phyloP scores from a whole-genome alignment of 1,139 yeast species.

The Blastobotrys illinoisensis region DNA sequence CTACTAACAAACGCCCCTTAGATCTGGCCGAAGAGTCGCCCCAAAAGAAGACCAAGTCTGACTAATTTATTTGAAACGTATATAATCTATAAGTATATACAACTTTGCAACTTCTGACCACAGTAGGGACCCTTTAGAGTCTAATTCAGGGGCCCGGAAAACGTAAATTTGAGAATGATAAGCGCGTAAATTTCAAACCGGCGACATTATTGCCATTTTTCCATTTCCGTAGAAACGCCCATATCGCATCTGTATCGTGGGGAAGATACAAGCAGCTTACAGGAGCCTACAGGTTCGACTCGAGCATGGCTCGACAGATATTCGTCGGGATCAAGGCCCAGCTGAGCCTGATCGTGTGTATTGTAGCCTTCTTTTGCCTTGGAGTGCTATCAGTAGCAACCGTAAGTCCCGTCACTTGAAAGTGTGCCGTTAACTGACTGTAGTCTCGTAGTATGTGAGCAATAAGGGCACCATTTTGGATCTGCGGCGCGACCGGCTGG shows the following conservation, averaged over 20 bases:
- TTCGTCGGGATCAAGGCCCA: conserved; percentile 44
- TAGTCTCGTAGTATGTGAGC: conserved; percentile 36
- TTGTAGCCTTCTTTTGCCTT: conserved; percentile 66
- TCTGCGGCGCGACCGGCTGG: conserved; percentile 63
- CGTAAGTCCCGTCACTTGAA: conserved; percentile 29
- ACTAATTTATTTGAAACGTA: not conserved
- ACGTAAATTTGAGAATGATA: not conserved
- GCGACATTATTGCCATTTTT: not conserved
- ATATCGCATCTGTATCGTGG: not conserved
- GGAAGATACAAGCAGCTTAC: not conserved
- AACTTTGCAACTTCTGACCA: too few species aligned
- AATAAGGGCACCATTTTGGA: conserved; percentile 59
- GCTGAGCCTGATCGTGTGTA: conserved; percentile 64
- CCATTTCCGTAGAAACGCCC: not conserved
- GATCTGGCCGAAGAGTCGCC: not conserved
- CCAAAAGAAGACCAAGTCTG: not conserved
- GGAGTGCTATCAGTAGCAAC: conserved; percentile 68
- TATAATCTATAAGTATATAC: not conserved
- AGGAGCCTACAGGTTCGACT: not conserved
- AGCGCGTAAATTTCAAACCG: not conserved
- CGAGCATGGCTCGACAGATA: conserved; percentile 10
- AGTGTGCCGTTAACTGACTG: not conserved
- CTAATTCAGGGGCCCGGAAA: not conserved
- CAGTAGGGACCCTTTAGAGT: too few species aligned
- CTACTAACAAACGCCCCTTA: not conserved